Evolutionary conservation across 108 stramenopile genomes (phyloP).

Genomic region (Fragilaria radians): DNA sequence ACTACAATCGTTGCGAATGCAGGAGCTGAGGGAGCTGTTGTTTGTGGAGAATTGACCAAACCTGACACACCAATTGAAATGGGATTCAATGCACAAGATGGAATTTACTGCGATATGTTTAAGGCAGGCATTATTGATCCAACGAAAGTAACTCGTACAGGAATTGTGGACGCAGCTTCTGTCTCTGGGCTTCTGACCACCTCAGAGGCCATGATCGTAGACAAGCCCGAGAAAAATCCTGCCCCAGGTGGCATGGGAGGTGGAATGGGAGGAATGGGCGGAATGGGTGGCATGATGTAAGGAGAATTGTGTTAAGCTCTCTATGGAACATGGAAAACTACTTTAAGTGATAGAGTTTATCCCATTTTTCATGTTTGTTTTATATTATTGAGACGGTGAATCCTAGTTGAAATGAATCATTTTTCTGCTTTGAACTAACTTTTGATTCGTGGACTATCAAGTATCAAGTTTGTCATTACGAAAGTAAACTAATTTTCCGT

Average conservation of each 20-base stretch:
- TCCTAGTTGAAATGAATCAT: too few relatives aligned
- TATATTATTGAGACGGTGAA: too few relatives aligned
- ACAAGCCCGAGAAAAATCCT: slow-evolving; percentile 80
- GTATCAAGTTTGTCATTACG: too few relatives aligned
- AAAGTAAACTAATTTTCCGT: too few relatives aligned
- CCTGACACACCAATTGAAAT: slow-evolving; percentile 54
- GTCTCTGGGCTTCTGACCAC: slow-evolving; percentile 97
- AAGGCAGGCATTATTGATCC: slow-evolving; percentile 98
- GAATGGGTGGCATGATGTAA: slow-evolving; percentile 78
- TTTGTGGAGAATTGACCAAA: slow-evolving; percentile 92
- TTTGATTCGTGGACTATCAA: too few relatives aligned
- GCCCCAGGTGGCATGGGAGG: slow-evolving; percentile 37
- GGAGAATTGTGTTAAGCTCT: too few relatives aligned
- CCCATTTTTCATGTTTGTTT: too few relatives aligned
- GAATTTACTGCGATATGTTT: slow-evolving; percentile 90
- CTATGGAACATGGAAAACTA: too few relatives aligned
- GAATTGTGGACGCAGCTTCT: slow-evolving; percentile 95
- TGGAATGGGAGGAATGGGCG: slow-evolving; percentile 93
- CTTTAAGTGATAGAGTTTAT: too few relatives aligned
- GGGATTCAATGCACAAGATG: slow-evolving; percentile 90
- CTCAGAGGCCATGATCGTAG: slow-evolving; percentile 97
- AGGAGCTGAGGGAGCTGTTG: slow-evolving; percentile 95
- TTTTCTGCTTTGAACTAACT: too few relatives aligned
- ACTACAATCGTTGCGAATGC: slow-evolving; percentile 95
- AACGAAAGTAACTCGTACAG: slow-evolving; percentile 98